Evolutionary conservation across 2,329 filamentous ascomycete species (phyloP), one percentile per base, ranked within the genome.

Genomic region (Arthroderma uncinatum): DNA sequence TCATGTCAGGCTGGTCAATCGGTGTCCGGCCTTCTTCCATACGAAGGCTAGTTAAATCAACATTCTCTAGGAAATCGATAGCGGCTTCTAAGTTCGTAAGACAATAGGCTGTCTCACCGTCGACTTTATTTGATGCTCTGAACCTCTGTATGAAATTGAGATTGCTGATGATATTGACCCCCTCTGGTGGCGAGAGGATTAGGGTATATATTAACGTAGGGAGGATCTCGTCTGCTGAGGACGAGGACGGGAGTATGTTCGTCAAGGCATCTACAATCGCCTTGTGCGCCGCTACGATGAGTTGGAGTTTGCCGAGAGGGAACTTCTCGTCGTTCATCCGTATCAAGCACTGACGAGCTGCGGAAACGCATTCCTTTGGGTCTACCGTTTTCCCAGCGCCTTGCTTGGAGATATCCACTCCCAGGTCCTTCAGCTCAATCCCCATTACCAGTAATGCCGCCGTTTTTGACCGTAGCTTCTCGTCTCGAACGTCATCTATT

Each of bases 121-220:
- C 89, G 37, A 97, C 81, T 66, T 92, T 95, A 62, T 78, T 84
- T 55, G 88, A 82, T 69, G 89, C 88, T 57, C 93, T 83, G 69
- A 98, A 98, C 60, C 87, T 79, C 68, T 97, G 91, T 63, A 97
- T 90, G 69, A 97, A 98, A 64, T 87, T 83, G n/a, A 94, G 77
- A 69, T 98, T 94, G 75, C 92, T 97, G 66, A 95, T 89, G 57
- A 91, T 86, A 69, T 91, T 88, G 52, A 97, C 84, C 34, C 85
- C 82, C 70, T 93, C 87, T 0, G 91, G 87, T 0, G 89, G 86
- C 47, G 91, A 85, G 2, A 90, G 96, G 68, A 98, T 94, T 59
- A 98, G 80, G 0, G 90, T 89, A 74, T 95, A 98, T 60, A 98
- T 98, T 61, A 98, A 79, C 71, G 95, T 95, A 0, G 93, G 93